Percentiles rank a stretch among this genome's conserved stretches.
Evolutionary conservation across 768 basidiomycete genomes (phyloP).

Genomic region (Mrakia frigida): DNA sequence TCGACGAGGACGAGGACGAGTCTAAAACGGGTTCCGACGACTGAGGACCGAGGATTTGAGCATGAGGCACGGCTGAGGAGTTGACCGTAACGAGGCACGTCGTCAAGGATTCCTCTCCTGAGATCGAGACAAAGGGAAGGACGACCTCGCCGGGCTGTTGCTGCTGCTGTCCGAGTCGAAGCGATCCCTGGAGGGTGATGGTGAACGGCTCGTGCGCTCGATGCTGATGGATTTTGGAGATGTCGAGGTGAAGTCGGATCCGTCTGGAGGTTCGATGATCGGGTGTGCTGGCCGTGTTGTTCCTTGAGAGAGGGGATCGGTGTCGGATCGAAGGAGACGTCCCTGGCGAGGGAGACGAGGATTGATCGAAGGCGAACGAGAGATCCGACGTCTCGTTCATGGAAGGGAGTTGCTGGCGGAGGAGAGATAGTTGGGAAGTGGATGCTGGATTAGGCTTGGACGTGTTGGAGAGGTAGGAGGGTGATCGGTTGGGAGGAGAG

Average conservation of each 20-base stretch:
- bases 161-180: constrained; percentile 2
- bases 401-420: constrained; percentile 18
- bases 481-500: background rate
- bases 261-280: background rate
- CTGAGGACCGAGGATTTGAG: background rate
- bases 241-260: constrained; percentile 8
- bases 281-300: background rate
- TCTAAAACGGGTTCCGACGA: background rate
- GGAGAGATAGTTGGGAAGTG: constrained; percentile 19
- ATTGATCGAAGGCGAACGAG: constrained; percentile 17
- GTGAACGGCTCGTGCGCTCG: background rate
- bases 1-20: background rate
- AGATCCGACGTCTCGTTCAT: constrained; percentile 1
- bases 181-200: background rate
- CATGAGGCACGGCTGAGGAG: background rate
- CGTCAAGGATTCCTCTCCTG: background rate
- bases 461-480: background rate
- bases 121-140: background rate
- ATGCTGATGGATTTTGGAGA: constrained; percentile 13
- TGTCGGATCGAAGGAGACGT: background rate
- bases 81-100: background rate
- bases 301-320: background rate
- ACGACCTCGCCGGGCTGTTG: background rate
- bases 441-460: constrained; percentile 5
- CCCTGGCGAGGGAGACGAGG: background rate